A percentile compares a stretch with the other conserved stretches of the same genome.
phyloP scores from a whole-genome alignment of 2,329 filamentous ascomycete species.

The Rasamsonia emersonii region DNA sequence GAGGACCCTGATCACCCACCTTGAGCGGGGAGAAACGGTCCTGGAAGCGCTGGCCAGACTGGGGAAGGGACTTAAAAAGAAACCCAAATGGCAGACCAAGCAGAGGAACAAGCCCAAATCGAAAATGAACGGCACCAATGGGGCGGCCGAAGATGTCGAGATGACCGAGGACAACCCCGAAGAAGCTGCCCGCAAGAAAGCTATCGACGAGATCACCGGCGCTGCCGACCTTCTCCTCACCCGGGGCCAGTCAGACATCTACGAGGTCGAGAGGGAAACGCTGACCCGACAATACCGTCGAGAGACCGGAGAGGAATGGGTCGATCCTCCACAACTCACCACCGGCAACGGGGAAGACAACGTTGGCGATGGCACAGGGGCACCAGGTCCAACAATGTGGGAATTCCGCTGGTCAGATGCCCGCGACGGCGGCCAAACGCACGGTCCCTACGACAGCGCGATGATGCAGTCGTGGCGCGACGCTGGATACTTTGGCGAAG shows the following conservation, averaged over 20 bases:
- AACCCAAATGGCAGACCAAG: slow-evolving; percentile 55
- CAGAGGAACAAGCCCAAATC: slow-evolving; percentile 44
- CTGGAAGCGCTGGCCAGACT: slow-evolving; percentile 80
- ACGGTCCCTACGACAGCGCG: slow-evolving; percentile 76
- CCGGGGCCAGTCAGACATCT: slow-evolving; percentile 79
- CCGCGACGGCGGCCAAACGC: slow-evolving; percentile 64
- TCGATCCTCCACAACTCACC: slow-evolving; percentile 35
- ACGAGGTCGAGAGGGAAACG: slow-evolving; percentile 77
- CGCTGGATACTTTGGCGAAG: slow-evolving; percentile 82
- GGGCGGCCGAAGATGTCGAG: slow-evolving; percentile 52
- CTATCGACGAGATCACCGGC: slow-evolving; percentile 75
- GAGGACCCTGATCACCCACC: slow-evolving; percentile 58
- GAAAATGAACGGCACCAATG: slow-evolving; percentile 32
- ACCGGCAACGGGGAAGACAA: slow-evolving; percentile 5
- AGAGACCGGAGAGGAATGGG: slow-evolving; percentile 84
- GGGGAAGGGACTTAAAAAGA: slow-evolving; percentile 55
- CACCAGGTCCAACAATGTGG: slow-evolving; percentile 50
- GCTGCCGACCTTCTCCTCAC: slow-evolving; percentile 81
- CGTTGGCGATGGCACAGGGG: slow-evolving; percentile 23
- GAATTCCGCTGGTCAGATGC: slow-evolving; percentile 91
- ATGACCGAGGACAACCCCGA: slow-evolving; percentile 62
- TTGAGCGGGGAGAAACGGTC: slow-evolving; percentile 76
- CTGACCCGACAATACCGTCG: slow-evolving; percentile 73
- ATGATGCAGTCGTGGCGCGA: slow-evolving; percentile 90
- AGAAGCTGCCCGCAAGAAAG: slow-evolving; percentile 60